A percentile compares a stretch with the other conserved stretches of the same genome.
Conservation (phyloP, 2,329 filamentous ascomycete species). For the Colletotrichum zoysiae region DNA sequence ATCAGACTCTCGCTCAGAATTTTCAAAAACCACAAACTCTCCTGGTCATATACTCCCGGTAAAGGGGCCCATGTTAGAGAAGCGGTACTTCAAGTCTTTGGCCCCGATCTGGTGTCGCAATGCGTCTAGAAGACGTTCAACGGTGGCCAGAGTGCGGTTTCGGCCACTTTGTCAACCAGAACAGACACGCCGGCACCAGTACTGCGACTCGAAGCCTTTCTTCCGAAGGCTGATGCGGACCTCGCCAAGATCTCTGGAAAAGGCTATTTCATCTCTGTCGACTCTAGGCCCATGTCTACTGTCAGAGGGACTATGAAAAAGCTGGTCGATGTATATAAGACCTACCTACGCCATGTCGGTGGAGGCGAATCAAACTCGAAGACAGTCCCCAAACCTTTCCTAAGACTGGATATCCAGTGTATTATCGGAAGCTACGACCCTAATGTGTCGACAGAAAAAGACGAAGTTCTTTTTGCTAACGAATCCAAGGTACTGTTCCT, state of each 20-base stretch:
- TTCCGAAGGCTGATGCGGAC: constrained; percentile 66
- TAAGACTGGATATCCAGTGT: constrained; percentile 74
- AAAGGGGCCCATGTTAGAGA: constrained; percentile 64
- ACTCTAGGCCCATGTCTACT: constrained; percentile 73
- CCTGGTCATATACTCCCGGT: constrained; percentile 74
- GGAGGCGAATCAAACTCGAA: constrained; percentile 45
- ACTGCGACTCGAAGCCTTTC: constrained; percentile 66
- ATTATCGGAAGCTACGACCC: constrained; percentile 74
- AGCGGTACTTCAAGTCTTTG: constrained; percentile 72
- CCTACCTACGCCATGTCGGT: constrained; percentile 56
- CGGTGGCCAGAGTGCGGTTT: not conserved
- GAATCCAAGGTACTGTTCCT: constrained; percentile 59
- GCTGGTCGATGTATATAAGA: constrained; percentile 66
- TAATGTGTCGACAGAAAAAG: constrained; percentile 79
- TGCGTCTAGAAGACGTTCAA: constrained; percentile 59
- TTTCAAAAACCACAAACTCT: constrained; percentile 62
- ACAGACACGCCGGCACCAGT: constrained; percentile 18
- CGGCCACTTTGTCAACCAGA: constrained; percentile 14
- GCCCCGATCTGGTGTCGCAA: constrained; percentile 65
- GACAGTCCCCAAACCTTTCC: constrained; percentile 66
- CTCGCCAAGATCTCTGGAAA: constrained; percentile 56
- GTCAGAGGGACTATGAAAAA: constrained; percentile 70
- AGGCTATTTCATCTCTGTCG: constrained; percentile 75
- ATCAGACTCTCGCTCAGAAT: constrained; percentile 73
- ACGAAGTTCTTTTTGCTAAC: constrained; percentile 77